phyloP scores from a whole-genome alignment of 73 alveolate species.

The Vitrella brassicaformis region DNA sequence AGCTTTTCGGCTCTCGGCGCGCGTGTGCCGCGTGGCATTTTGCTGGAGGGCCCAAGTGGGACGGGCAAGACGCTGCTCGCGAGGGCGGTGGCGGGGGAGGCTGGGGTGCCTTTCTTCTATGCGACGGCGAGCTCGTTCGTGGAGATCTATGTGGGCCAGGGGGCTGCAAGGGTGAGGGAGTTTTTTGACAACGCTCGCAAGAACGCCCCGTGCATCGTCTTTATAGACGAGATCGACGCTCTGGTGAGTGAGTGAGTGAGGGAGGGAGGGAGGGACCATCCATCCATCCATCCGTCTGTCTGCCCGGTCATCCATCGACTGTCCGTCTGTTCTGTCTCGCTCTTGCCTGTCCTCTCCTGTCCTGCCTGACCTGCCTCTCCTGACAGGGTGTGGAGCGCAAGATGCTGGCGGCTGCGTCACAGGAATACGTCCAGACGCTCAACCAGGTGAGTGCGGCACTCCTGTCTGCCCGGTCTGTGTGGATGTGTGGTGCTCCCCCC shows the following conservation, averaged over 20 bases:
- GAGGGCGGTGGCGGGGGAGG: slow-evolving; percentile 32
- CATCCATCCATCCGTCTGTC: no score
- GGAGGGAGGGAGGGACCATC: no score
- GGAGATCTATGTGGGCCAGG: slow-evolving; percentile 38
- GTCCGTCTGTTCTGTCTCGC: no score
- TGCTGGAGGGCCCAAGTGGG: slow-evolving; percentile 29
- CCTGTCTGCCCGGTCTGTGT: neutral
- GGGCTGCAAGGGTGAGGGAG: slow-evolving; percentile 34
- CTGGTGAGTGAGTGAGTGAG: no score
- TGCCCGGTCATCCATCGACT: no score
- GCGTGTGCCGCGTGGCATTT: slow-evolving; percentile 23
- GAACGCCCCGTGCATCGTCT: slow-evolving; percentile 39
- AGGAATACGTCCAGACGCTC: neutral
- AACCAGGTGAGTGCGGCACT: neutral
- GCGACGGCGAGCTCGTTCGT: slow-evolving; percentile 27
- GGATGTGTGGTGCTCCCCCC: neutral
- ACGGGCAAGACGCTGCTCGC: slow-evolving; percentile 33
- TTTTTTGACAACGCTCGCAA: slow-evolving; percentile 31
- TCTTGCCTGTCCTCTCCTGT: no score
- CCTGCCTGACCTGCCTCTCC: no score
- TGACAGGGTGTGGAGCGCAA: neutral
- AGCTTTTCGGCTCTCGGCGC: slow-evolving; percentile 36
- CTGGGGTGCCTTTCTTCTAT: slow-evolving; percentile 29
- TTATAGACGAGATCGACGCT: slow-evolving; percentile 19
- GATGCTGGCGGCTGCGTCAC: neutral